These are phyloP conservation scores for Talaromyces piceae DNA, from an alignment of 2,329 filamentous ascomycete species.

Conservation along the genomic window DNA sequence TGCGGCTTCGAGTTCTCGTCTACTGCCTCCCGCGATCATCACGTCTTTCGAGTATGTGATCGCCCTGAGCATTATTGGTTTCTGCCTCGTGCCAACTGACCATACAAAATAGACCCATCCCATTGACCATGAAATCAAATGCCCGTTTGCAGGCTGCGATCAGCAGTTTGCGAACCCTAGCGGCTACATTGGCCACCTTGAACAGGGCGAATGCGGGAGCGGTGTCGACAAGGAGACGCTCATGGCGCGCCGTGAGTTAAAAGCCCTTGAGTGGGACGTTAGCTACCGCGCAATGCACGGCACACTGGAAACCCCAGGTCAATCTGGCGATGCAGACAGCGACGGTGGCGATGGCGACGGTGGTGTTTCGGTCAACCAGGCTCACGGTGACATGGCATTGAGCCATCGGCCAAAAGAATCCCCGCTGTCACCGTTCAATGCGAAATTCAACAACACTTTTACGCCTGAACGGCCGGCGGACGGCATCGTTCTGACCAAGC, in stretches of 20 bases:
- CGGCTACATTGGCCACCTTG: slow-evolving; percentile 48
- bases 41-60: slow-evolving; percentile 46
- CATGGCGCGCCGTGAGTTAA: slow-evolving; percentile 44
- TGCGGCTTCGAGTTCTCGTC: slow-evolving; percentile 52
- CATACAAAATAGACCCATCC: slow-evolving; percentile 39
- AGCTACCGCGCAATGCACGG: background rate
- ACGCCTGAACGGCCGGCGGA: slow-evolving; percentile 11
- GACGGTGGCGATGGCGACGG: background rate
- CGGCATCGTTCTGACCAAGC: slow-evolving; percentile 16
- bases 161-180: slow-evolving; percentile 42
- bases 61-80: background rate
- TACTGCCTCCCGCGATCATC: slow-evolving; percentile 43
- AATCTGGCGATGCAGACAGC: background rate
- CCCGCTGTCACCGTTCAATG: background rate
- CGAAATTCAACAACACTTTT: slow-evolving; percentile 1
- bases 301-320: background rate
- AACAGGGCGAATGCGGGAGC: slow-evolving; percentile 42
- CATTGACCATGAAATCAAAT: slow-evolving; percentile 43
- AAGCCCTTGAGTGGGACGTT: slow-evolving; percentile 35
- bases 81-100: background rate
- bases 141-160: slow-evolving; percentile 37
- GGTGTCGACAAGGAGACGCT: slow-evolving; percentile 39
- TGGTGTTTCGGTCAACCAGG: background rate
- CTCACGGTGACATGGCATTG: background rate
- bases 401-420: background rate